Evolutionary conservation across 108 stramenopile genomes (phyloP).

Genomic region (Parietichytrium sp.): DNA sequence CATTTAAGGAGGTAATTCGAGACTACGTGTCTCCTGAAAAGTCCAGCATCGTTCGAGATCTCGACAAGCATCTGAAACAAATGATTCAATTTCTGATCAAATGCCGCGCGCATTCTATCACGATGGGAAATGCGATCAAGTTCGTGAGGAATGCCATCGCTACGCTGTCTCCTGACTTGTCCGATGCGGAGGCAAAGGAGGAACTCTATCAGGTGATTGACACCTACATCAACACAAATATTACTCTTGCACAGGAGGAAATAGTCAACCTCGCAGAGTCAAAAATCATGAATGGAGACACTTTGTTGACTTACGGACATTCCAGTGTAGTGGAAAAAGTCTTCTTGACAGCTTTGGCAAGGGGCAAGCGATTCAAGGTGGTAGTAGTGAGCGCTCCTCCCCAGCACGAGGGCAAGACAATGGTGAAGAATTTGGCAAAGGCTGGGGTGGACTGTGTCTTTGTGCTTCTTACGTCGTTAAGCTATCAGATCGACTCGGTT

Average conservation of each 20-base stretch:
- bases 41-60: slow-evolving; percentile 70
- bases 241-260: slow-evolving; percentile 80
- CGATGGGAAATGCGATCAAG: slow-evolving; percentile 94
- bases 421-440: slow-evolving; percentile 65
- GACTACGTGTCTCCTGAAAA: slow-evolving; percentile 43
- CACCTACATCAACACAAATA: slow-evolving; percentile 78
- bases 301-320: slow-evolving; percentile 83
- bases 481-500: slow-evolving; percentile 89
- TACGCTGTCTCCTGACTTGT: slow-evolving; percentile 76
- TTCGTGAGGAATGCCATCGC: slow-evolving; percentile 79
- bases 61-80: slow-evolving; percentile 80
- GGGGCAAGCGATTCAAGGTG: slow-evolving; percentile 67
- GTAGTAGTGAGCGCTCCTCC: slow-evolving; percentile 87
- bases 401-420: slow-evolving; percentile 75
- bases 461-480: slow-evolving; percentile 77
- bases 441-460: slow-evolving; percentile 81
- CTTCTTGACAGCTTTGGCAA: slow-evolving; percentile 56
- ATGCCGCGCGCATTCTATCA: slow-evolving; percentile 87
- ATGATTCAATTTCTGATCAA: slow-evolving; percentile 80
- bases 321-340: slow-evolving; percentile 69
- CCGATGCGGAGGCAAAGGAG: slow-evolving; percentile 70
- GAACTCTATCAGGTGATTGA: slow-evolving; percentile 77
- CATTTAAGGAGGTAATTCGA: slow-evolving; percentile 61
- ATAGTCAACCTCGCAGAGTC: slow-evolving; percentile 74
- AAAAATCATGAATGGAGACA: slow-evolving; percentile 85